Base-by-base conservation (phyloP, 495 filamentous ascomycete species). In the Podospora didyma region DNA sequence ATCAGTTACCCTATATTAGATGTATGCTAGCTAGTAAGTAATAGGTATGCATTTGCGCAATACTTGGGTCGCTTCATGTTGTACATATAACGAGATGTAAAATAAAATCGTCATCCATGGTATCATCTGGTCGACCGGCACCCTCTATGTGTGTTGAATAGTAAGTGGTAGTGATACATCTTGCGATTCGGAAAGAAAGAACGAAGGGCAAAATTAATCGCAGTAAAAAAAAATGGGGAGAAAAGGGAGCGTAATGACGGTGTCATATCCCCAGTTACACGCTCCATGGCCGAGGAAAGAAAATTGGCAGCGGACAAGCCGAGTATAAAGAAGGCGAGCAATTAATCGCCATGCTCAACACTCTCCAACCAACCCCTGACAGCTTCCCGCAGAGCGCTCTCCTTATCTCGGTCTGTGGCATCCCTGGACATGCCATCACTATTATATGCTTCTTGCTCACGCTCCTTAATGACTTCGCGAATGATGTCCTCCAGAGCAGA, bases 401-500 rank as follows among this genome's bases (percentile, higher is more conserved):
- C 73, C 51, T 59, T 65, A 28, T 68, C 69, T 23, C 51, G 49
- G 0, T 59, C 60, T 47, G 56, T 56, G 51, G 59, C 57, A 16
- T 51, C 58, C 10, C 23, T 39, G 16, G 49, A 46, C 39, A 48
- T 57, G 26, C 45, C 57, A 11, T 61, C 16, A 5, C 16, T 37
- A n/a, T 63, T 57, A 34, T 49, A 60, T 49, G 63, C 69, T 34
- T 45, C 26, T 16, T 53, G 31, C 39, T 70, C 64, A 28, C 55
- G 61, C 35, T 64, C 68, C 20, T 72, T 69, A 26, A 73, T 68
- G 1, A 78, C 73, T 17, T 77, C 75, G 28, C 70, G 72, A 14
- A 78, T 75, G n/a, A 78, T 65, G n/a, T 70, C 71, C 52, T 75
- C 73, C 31, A 79, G 53, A 11, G 77, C 75, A 16, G 75, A 75